Evolutionary conservation across 495 filamentous ascomycete species (phyloP).

Genomic region (Letharia columbiana): DNA sequence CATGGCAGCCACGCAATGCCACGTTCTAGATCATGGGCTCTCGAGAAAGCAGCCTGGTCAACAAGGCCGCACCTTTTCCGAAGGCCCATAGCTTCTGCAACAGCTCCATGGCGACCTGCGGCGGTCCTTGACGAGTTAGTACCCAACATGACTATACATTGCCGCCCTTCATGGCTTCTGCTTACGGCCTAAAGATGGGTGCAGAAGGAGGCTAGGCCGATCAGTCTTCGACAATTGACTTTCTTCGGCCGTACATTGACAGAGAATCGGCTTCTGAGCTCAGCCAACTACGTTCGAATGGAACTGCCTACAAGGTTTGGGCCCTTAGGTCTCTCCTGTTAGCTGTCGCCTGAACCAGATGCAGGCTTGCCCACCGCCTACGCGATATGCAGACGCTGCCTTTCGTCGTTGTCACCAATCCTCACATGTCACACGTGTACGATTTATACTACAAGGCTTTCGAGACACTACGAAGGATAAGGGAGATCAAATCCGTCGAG

Average conservation of each 20-base stretch:
- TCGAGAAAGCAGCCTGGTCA: slow-evolving; percentile 10
- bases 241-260: slow-evolving; percentile 90
- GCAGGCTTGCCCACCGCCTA: slow-evolving; percentile 80
- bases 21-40: slow-evolving; percentile 16
- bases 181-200: slow-evolving; percentile 59
- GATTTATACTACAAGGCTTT: slow-evolving; percentile 96
- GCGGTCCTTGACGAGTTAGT: slow-evolving; percentile 81
- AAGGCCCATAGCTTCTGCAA: slow-evolving; percentile 15
- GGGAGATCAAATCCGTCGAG: slow-evolving; percentile 73
- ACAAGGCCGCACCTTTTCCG: background rate
- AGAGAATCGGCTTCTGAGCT: slow-evolving; percentile 79
- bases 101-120: slow-evolving; percentile 69
- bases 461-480: slow-evolving; percentile 73
- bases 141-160: background rate
- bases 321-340: background rate
- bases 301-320: slow-evolving; percentile 62
- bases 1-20: slow-evolving; percentile 25
- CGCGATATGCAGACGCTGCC: slow-evolving; percentile 96
- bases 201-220: slow-evolving; percentile 71
- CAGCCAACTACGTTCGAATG: slow-evolving; percentile 93
- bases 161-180: background rate
- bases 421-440: slow-evolving; percentile 87
- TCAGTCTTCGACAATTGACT: slow-evolving; percentile 84
- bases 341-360: background rate
- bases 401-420: slow-evolving; percentile 93